Evolutionary conservation across 768 basidiomycete genomes (phyloP), one percentile per base, ranked within the genome.

Genomic region (Auriscalpium orientale): DNA sequence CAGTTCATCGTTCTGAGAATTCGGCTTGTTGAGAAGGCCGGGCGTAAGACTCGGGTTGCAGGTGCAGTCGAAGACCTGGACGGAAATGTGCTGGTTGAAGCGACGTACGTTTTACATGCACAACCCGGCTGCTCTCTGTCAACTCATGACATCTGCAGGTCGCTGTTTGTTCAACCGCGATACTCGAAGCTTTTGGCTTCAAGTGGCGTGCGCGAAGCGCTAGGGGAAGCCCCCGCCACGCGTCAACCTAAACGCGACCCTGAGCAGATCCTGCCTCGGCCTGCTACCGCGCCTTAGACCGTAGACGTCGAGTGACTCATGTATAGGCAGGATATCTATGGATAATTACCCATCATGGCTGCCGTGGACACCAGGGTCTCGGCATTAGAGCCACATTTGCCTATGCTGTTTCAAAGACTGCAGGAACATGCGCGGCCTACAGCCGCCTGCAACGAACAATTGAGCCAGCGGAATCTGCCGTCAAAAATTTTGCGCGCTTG

Each of bases 1-100:
- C 71, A 97, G 85, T 97, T 94, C 69, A 77, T 98, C 49, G 80
- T 95, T 16, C 80, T 98, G 55, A 84, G 82, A 60, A 85, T 88
- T 2, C 77, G 72, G 46, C 73, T 95, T 2, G 72, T 75, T 0
- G 81, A 87, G 61, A 71, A 78, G 16, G 81, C 87, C 55, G 95
- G 93, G 0, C 82, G 95, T 18, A 98, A 95, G 69, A 81, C 78
- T 0, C 69, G 70, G 2, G 91, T 95, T 15, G 71, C 73, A 5
- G 94, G 85, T 0, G 75, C 71, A 10, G 79, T 98, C 34, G 90
- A 95, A 71, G 85, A 86, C 56, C 68, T 92, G 11, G 77, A 87
- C n/a, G 95, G 95, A 0, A 87, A 82, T 37, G 64, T 86, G 3
- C 79, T 98, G 0, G 90, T 87, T 4, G 89, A 94, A 65, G 92